Percentiles rank a stretch among this genome's conserved stretches.
Evolutionary conservation across 2,329 filamentous ascomycete genomes (phyloP).

Genomic region (Colletotrichum tofieldiae): DNA sequence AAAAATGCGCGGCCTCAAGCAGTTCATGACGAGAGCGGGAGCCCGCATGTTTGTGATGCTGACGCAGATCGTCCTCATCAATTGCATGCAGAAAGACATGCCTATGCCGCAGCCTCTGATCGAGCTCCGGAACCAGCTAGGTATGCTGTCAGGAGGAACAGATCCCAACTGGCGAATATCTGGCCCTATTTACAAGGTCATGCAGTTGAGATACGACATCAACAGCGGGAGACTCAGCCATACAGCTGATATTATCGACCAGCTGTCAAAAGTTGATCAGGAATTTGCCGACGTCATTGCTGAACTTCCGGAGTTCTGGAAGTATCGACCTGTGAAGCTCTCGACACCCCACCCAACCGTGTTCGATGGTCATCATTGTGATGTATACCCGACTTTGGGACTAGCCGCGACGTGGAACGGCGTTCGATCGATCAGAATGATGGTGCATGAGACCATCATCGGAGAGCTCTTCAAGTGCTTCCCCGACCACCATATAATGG

Average conservation of each 20-base stretch:
- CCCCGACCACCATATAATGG: conserved; percentile 41
- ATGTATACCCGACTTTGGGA: conserved; percentile 62
- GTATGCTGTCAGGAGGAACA: conserved; percentile 52
- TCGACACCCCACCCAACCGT: conserved; percentile 58
- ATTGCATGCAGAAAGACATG: conserved; percentile 65
- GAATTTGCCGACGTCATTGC: conserved; percentile 59
- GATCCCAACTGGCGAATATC: conserved; percentile 62
- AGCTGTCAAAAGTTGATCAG: conserved; percentile 58
- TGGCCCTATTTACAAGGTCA: conserved; percentile 60
- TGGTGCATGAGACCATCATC: conserved; percentile 65
- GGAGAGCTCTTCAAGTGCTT: conserved; percentile 57
- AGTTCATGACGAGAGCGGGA: conserved; percentile 63
- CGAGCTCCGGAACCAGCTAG: conserved; percentile 62
- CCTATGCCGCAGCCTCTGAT: conserved; percentile 65
- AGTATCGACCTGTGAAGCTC: conserved; percentile 59
- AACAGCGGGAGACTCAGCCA: conserved; percentile 55
- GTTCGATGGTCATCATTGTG: conserved; percentile 57
- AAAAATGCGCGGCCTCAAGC: conserved; percentile 63
- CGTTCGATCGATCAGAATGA: conserved; percentile 62
- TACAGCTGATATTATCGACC: conserved; percentile 54
- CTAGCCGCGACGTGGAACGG: conserved; percentile 65
- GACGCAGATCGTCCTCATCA: conserved; percentile 66
- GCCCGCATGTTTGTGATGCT: conserved; percentile 70
- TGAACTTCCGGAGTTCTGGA: conserved; percentile 58
- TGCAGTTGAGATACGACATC: conserved; percentile 65